Percentiles rank a stretch among this genome's conserved stretches.
phyloP scores from a whole-genome alignment of 73 alveolate genomes.

The Paramecium pentaurelia region DNA sequence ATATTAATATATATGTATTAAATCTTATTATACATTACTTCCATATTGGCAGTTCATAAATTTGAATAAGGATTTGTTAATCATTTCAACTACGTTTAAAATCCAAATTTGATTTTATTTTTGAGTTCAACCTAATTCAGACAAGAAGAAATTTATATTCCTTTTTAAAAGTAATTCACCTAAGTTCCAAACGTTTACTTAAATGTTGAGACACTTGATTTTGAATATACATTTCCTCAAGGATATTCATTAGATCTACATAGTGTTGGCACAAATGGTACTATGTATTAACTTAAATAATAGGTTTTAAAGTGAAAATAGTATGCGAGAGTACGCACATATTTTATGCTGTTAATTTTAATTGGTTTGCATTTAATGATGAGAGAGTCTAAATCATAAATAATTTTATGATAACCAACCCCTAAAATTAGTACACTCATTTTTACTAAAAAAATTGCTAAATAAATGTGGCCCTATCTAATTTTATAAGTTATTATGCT shows the following conservation, averaged over 20 bases:
- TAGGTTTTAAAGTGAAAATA: neutral
- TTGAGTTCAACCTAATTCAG: neutral
- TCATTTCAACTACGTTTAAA: too few relatives aligned
- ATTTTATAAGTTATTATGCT: neutral
- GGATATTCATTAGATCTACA: neutral
- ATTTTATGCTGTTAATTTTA: neutral
- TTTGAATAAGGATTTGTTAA: too few relatives aligned
- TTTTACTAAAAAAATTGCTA: neutral
- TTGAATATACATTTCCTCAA: neutral
- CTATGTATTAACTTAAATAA: neutral
- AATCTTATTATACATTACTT: too few relatives aligned
- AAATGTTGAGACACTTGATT: neutral
- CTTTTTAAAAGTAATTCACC: neutral
- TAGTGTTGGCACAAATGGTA: neutral
- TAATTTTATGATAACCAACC: neutral
- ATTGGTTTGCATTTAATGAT: neutral
- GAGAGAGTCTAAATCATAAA: neutral
- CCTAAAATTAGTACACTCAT: neutral
- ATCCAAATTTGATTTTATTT: neutral
- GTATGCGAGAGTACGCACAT: neutral
- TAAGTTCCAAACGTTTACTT: neutral
- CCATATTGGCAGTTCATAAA: too few relatives aligned
- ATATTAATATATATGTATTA: too few relatives aligned
- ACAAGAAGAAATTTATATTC: neutral
- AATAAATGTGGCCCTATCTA: neutral